Conservation (phyloP, 352 stramenopile species). For the Phytophthora pistaciae region DNA sequence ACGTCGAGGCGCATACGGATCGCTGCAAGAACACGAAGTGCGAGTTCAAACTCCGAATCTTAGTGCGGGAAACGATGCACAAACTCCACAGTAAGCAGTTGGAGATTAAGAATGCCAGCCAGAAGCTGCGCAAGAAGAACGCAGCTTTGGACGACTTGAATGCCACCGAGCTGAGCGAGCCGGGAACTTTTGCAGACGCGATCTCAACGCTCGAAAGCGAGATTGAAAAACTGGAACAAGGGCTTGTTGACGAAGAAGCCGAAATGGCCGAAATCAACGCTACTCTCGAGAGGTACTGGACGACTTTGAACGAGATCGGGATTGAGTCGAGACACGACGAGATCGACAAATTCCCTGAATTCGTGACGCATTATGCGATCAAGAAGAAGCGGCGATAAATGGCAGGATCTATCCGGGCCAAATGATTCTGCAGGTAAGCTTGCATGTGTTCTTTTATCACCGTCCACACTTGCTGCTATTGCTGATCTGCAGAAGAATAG, state of each 20-base stretch:
- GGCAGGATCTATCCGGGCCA: neutral
- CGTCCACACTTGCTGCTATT: constrained; percentile 4
- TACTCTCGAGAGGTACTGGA: constrained; percentile 32
- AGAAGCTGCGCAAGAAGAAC: constrained; percentile 48
- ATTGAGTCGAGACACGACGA: constrained; percentile 60
- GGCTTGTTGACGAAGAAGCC: constrained; percentile 58
- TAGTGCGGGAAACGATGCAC: constrained; percentile 80
- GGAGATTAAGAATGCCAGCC: constrained; percentile 43
- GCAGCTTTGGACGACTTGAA: constrained; percentile 44
- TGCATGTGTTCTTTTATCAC: constrained; percentile 4
- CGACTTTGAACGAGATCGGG: constrained; percentile 40
- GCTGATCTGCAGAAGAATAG: neutral
- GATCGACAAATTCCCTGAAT: constrained; percentile 58
- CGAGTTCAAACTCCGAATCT: constrained; percentile 76
- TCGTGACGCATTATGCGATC: constrained; percentile 50
- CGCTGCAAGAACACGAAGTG: constrained; percentile 68
- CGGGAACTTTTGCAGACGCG: constrained; percentile 34
- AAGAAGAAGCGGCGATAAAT: constrained; percentile 35
- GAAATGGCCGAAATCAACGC: constrained; percentile 38
- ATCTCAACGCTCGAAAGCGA: constrained; percentile 52
- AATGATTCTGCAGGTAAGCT: constrained; percentile 22
- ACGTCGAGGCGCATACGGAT: constrained; percentile 77
- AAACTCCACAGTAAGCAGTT: constrained; percentile 68
- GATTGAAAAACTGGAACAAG: constrained; percentile 69
- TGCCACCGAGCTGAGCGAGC: constrained; percentile 35